Percentiles rank a stretch among this genome's conserved stretches.
Conservation (phyloP, 2,329 filamentous ascomycete genomes). For the Xylariales sp. region DNA sequence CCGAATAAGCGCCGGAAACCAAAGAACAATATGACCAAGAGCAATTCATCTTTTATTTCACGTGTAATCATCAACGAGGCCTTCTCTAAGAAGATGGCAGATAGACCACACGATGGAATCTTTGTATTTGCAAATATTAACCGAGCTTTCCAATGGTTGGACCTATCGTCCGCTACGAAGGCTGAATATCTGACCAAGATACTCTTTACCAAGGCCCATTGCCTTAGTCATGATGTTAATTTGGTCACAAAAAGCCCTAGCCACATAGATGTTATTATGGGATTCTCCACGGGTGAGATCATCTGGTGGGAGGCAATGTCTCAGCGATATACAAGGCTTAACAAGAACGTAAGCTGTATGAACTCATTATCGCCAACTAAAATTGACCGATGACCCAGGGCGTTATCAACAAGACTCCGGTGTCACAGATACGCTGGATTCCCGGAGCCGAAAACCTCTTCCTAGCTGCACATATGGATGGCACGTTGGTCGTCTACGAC, state of each 20-base stretch:
- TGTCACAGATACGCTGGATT: constrained; percentile 91
- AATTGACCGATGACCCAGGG: constrained; percentile 64
- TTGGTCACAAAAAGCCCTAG: constrained; percentile 78
- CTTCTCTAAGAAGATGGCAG: constrained; percentile 80
- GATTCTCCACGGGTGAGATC: constrained; percentile 95
- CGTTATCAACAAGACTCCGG: constrained; percentile 84
- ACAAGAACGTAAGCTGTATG: constrained; percentile 81
- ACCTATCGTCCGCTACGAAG: constrained; percentile 81
- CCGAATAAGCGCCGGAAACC: constrained; percentile 87
- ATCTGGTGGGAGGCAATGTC: constrained; percentile 99
- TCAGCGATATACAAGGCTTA: constrained; percentile 93
- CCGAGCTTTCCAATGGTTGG: constrained; percentile 94
- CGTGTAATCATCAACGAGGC: constrained; percentile 91
- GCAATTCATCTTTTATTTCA: constrained; percentile 98
- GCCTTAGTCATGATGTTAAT: constrained; percentile 94
- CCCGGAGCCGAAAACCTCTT: constrained; percentile 95
- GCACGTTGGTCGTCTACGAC: constrained; percentile 91
- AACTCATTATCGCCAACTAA: not conserved
- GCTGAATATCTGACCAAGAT: constrained; percentile 95
- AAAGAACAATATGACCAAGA: constrained; percentile 98
- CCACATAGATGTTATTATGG: constrained; percentile 93
- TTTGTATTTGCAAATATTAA: constrained; percentile 97
- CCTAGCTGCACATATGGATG: constrained; percentile 91
- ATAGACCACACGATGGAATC: constrained; percentile 80
- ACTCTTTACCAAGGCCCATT: constrained; percentile 95